Evolutionary conservation across 2,329 filamentous ascomycete genomes (phyloP), one percentile per base, ranked within the genome.

Genomic region (Colletotrichum sp.): DNA sequence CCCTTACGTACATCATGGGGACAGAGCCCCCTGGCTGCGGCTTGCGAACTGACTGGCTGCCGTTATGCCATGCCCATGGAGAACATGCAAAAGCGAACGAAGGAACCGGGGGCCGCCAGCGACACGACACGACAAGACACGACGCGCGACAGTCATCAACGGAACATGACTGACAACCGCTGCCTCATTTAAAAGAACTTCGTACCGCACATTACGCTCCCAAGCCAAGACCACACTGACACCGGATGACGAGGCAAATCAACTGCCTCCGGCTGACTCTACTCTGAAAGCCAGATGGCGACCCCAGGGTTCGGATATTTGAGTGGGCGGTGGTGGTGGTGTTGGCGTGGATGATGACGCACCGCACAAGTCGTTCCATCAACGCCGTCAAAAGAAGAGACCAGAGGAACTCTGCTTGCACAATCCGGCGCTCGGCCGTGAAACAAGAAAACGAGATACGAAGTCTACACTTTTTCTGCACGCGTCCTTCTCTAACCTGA

Each of bases 261-360:
- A 73, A 21, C 34, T 68, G 63, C 64, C 59, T 55, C 32, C 64
- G 69, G 69, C 63, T 26, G 39, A 64, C 34, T 68, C 63, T 62
- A 9, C 49, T 70, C 70, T 26, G 59, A 65, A 73, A 62, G 30
- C 21, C 39, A 65, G 57, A 63, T 65, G 70, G 32, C 55, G 21
- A 66, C 73, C 64, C 62, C 70, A 52, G 44, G 64, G 65, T 52
- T 59, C 73, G 73, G 70, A 73, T 24, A 76, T 73, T 73, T 64
- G 63, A 73, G 73, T 65, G 70, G 64, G 65, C 68, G 44, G 34
- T 36, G 64, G 64, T 39, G 70, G 39, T 59, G 70, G 60, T 74
- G 34, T n/a, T 59, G 57, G 64, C 60, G 57, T 66, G 70, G 70
- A 74, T 74, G 26, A 74, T 73, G 26, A 13, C 8, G 24, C 39